These are phyloP conservation scores for Dysphania ambrosioides DNA, from an alignment of 148 eudicot species.

Conservation along the genomic window DNA sequence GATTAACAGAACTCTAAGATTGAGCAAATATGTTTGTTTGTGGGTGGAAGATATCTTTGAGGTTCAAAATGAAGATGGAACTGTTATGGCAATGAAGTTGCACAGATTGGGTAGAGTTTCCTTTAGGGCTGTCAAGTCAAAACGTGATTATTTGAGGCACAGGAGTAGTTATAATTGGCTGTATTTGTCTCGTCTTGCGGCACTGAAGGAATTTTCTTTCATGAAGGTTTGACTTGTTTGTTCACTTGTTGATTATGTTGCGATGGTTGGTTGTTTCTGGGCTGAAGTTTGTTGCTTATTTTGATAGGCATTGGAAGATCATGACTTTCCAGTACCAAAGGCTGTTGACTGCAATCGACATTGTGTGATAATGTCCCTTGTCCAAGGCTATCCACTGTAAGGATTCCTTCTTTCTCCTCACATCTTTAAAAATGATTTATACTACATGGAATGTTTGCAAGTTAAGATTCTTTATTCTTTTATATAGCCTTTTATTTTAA, in stretches of 20 bases:
- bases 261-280: constrained; percentile 4
- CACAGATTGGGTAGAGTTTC: constrained; percentile 93
- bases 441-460: background rate
- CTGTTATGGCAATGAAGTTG: constrained; percentile 81
- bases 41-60: constrained; percentile 74
- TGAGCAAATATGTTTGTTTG: background rate
- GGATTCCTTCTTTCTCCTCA: constrained; percentile 23
- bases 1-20: background rate
- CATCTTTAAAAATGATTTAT: background rate
- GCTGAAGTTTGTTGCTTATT: constrained; percentile 19
- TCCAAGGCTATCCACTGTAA: constrained; percentile 95
- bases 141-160: constrained; percentile 92
- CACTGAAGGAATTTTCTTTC: constrained; percentile 89
- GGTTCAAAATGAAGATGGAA: constrained; percentile 89
- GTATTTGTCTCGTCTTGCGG: constrained; percentile 90
- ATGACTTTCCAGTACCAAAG: constrained; percentile 86
- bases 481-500: background rate
- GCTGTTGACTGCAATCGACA: constrained; percentile 97
- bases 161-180: constrained; percentile 87
- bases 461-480: no score
- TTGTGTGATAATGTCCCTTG: constrained; percentile 93
- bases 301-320: constrained; percentile 77
- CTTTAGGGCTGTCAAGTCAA: constrained; percentile 93
- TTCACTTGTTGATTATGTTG: background rate
- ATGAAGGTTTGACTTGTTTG: constrained; percentile 64